Evolutionary conservation across 345 rosid species (phyloP).

Genomic region (Lagerstroemia speciosa): DNA sequence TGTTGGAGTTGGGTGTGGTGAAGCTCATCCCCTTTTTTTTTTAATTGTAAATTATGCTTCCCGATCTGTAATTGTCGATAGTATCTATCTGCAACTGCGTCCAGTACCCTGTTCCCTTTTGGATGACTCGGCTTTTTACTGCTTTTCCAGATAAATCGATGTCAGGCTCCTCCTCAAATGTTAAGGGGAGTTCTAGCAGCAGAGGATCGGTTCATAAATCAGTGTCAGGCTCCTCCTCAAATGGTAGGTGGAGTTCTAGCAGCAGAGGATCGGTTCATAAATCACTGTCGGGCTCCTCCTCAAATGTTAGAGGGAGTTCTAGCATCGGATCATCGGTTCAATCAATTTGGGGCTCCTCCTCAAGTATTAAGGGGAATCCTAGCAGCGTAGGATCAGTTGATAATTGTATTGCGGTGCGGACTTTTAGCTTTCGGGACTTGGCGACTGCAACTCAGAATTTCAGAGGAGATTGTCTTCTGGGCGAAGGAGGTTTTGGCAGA

Average conservation of each 20-base stretch:
- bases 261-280: constrained; percentile 32
- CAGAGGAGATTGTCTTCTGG: constrained; percentile 66
- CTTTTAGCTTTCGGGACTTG: constrained; percentile 66
- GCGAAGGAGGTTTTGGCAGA: constrained; percentile 89
- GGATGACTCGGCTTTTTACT: no score
- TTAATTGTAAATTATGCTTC: background rate
- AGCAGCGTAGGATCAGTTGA: constrained; percentile 39
- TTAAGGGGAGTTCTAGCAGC: constrained; percentile 29
- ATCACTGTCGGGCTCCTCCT: constrained; percentile 23
- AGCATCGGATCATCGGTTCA: constrained; percentile 26
- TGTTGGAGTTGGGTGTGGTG: background rate
- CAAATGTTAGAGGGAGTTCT: constrained; percentile 26
- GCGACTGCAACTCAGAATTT: constrained; percentile 78
- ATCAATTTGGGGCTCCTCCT: constrained; percentile 4
- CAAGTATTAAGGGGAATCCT: constrained; percentile 26
- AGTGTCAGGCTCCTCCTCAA: constrained; percentile 24
- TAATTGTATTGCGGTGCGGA: constrained; percentile 55
- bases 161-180: constrained; percentile 13
- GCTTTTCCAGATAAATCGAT: background rate
- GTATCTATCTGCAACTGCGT: background rate
- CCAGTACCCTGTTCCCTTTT: background rate
- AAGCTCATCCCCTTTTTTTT: background rate
- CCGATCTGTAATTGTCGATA: background rate
- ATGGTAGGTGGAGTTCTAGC: constrained; percentile 28
- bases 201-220: constrained; percentile 31